Evolutionary conservation across 2,329 filamentous ascomycete species (phyloP).

Genomic region (Colletotrichum gloeosporioides): DNA sequence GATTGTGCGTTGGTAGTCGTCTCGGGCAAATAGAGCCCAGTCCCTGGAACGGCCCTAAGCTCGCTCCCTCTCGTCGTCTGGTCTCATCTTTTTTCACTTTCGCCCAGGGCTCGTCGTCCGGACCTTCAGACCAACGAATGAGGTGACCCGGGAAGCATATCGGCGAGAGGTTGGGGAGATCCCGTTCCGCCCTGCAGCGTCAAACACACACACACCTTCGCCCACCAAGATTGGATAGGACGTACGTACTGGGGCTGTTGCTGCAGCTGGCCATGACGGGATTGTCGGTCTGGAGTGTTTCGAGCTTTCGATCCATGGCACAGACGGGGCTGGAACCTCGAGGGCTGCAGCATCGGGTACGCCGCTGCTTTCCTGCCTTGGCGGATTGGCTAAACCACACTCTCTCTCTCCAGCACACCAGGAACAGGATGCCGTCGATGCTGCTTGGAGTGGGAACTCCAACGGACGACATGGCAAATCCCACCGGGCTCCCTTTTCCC

Average conservation of each 20-base stretch:
- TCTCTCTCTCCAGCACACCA: not conserved
- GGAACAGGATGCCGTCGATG: not conserved
- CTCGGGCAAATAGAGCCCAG: not conserved
- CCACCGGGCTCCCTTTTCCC: not conserved
- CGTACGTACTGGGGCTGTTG: not conserved
- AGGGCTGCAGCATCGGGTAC: not conserved
- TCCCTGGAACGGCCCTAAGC: not conserved
- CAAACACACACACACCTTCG: not conserved
- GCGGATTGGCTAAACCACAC: not conserved
- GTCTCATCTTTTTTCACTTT: not conserved
- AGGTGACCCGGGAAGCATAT: not conserved
- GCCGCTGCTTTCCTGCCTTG: not conserved
- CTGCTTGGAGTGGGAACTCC: not conserved
- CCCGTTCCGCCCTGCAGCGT: constrained; percentile 11
- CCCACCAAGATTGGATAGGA: not conserved
- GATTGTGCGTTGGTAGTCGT: not conserved
- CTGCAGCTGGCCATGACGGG: constrained; percentile 8
- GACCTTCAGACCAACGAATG: not conserved
- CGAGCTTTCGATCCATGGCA: not conserved
- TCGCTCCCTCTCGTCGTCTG: constrained; percentile 11
- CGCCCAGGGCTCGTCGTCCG: not conserved
- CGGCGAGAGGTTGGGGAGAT: constrained; percentile 8
- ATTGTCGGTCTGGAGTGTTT: not conserved
- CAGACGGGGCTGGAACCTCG: constrained; percentile 14
- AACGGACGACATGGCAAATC: not conserved